These are phyloP conservation scores for Neurospora sp. DNA, from an alignment of 495 filamentous ascomycete species.

Conservation along the genomic window DNA sequence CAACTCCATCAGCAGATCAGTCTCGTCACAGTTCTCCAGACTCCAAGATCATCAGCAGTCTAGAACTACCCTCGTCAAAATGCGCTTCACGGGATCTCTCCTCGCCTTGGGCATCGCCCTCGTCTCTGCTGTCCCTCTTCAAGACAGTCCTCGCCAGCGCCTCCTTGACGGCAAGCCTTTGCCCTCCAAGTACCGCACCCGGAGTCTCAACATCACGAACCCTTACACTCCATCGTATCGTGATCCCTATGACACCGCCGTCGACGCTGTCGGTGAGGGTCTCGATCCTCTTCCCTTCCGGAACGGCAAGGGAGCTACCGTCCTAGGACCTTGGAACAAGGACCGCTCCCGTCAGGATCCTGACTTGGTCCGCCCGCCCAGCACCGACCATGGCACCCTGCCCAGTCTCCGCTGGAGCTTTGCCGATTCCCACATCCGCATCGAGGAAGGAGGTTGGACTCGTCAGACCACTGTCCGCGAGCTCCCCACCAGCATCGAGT, in stretches of 20 bases:
- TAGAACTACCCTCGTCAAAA: slow-evolving; percentile 10
- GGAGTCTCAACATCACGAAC: slow-evolving; percentile 15
- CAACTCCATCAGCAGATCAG: background rate
- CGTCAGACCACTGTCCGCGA: slow-evolving; percentile 56
- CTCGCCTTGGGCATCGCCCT: slow-evolving; percentile 23
- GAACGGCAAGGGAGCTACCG: slow-evolving; percentile 51
- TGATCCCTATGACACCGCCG: slow-evolving; percentile 35
- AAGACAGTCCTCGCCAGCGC: slow-evolving; percentile 42
- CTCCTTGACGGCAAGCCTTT: slow-evolving; percentile 36
- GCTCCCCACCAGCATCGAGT: slow-evolving; percentile 46
- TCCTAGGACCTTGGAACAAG: slow-evolving; percentile 56
- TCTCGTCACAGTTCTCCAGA: background rate
- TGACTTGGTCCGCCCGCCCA: slow-evolving; percentile 53
- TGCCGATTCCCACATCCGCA: slow-evolving; percentile 55
- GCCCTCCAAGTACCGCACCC: slow-evolving; percentile 30
- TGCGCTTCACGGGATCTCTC: slow-evolving; percentile 21
- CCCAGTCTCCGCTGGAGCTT: slow-evolving; percentile 59
- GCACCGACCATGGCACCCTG: slow-evolving; percentile 53
- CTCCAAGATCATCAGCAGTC: background rate
- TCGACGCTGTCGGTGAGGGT: slow-evolving; percentile 48
- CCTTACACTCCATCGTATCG: slow-evolving; percentile 36
- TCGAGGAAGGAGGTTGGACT: slow-evolving; percentile 63
- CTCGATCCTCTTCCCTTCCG: slow-evolving; percentile 55
- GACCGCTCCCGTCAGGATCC: slow-evolving; percentile 54
- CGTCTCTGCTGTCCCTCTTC: slow-evolving; percentile 32